Base-by-base conservation (phyloP, 2,329 filamentous ascomycete species). In the Paraphaeosphaeria minitans region DNA sequence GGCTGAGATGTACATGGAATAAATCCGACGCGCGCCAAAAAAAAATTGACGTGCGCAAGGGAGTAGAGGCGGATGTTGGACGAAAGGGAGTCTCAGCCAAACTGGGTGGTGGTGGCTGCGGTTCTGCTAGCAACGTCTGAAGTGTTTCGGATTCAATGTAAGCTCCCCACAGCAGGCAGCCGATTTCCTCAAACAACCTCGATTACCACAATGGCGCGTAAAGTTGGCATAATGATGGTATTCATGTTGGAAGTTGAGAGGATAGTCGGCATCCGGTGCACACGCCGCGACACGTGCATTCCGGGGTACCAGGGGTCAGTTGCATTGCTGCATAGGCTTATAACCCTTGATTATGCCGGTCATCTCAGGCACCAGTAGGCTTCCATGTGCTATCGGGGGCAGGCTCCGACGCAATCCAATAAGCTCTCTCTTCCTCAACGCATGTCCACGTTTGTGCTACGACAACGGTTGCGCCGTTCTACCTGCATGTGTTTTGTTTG, bases 291-390 rank as follows among this genome's bases (percentile, higher is more conserved):
- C 63, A 61, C 63, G 59, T 66, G 59, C 56, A 54, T 51, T 57
- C 56, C 61, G 58, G 51, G 60, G 55, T 63, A 45, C 37, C 63
- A 63, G 63, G 60, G 60, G 55, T 33, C 56, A 61, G 49, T 49
- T 66, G 66, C 61, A 61, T 66, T 58, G 56, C 57, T 58, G 61
- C 60, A 65, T 63, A 56, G 58, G 58, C 56, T 59, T 61, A 62
- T 55, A 59, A 61, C 60, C 57, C 37, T 60, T 56, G 54, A 43
- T 59, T 60, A 60, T 59, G 57, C 60, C 43, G 41, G 54, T 61
- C 58, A 61, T 59, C 58, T 60, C 56, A 57, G 57, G 56, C 54
- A 45, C 45, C 29, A 29, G 31, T 24, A 46, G 39, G 27, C 27
- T 21, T 24, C 37, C 39, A 16, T 29, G 10, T 19, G 19, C 37